Base-by-base conservation (phyloP, 2,329 filamentous ascomycete species). In the Cyphellophora attinorum region DNA sequence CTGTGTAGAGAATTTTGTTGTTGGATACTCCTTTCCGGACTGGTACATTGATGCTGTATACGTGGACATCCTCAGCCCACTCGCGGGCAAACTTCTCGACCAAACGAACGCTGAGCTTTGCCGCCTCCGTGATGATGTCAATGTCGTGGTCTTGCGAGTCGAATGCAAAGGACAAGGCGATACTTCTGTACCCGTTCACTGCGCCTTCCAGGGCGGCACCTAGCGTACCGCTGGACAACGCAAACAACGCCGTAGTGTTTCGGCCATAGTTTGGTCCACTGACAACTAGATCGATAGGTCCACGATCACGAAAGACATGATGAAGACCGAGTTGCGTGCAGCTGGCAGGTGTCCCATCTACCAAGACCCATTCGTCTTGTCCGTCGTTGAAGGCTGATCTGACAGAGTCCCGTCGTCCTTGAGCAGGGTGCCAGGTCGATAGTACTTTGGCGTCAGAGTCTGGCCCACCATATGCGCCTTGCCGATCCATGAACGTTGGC, bases 391-490 rank as follows among this genome's bases (percentile, higher is more conserved):
- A 57, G 78, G 69, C 16, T 78, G 67, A 31, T 68, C 60, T 55
- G 83, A 79, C 29, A 70, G 76, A 11, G 76, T 79, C 35, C 81
- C 81, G 42, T 84, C 76, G 34, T 78, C 74, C 44, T 74, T 57
- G 46, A 72, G 64, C 2, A 79, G 61, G 2, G 70, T 72, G 10
- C 69, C 70, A 0, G 76, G 76, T 1, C 81, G 81, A 65, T 86
- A 94, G 65, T 93, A 94, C 17, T 75, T 70, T 6, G 86, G 86
- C 55, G 80, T 85, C 42, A 93, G 74, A 6, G 83, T 82, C 57
- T 89, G 81, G 37, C 88, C 88, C 51, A 96, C 86, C 53, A 96
- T 83, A 60, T 96, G 91, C 3, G 91, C 91, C 67, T 98, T 98
- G 50, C 88, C 88, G 52, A 98, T 96, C 91, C 91, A 98, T 37